Base-by-base conservation (phyloP, 257 asterid species). In the Avicennia marina region DNA sequence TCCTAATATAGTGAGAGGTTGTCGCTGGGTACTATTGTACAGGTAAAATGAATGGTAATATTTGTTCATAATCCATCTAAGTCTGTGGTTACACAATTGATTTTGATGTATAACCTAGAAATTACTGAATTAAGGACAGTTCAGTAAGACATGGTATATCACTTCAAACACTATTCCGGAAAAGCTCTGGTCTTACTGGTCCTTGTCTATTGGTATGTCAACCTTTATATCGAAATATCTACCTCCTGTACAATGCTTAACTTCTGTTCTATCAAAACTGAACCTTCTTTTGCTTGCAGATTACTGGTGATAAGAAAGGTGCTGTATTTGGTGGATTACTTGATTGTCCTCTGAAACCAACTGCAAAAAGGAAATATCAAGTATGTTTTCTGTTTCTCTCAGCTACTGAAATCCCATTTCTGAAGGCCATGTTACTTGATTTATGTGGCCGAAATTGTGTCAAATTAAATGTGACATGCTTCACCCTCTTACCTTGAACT, bases 281-380 rank as follows among this genome's bases (percentile, higher is more conserved):
- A 53, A 22, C 38, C 19, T 56, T 4, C 26, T 53, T 66, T 43
- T 17, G n/a, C 12, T 27, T 67, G 69, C 81, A 91, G 96, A 83
- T 91, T 60, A 77, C 95, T 33, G 95, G 98, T 19, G 96, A 91
- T 72, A 91, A 73, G 79, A 72, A 80, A 72, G 98, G 98, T 74
- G 93, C 98, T 11, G 71, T 88, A 42, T 88, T 91, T 73, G 98
- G 98, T 32, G 98, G 96, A 49, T 77, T 91, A 72, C 87, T 88
- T n/a, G 96, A 88, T 52, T 78, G 90, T 70, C 98, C 96, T 15
- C 82, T 91, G 56, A 78, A 56, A 62, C 89, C 90, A 36, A 88
- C 96, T 55, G 74, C 95, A 22, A 88, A 83, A 73, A 82, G 96
- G 67, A 91, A 81, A 71, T 91, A 91, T 69, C 96, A 85, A 71